Base-by-base conservation (phyloP, 495 filamentous ascomycete genomes). In the Lophiostoma macrostomum region DNA sequence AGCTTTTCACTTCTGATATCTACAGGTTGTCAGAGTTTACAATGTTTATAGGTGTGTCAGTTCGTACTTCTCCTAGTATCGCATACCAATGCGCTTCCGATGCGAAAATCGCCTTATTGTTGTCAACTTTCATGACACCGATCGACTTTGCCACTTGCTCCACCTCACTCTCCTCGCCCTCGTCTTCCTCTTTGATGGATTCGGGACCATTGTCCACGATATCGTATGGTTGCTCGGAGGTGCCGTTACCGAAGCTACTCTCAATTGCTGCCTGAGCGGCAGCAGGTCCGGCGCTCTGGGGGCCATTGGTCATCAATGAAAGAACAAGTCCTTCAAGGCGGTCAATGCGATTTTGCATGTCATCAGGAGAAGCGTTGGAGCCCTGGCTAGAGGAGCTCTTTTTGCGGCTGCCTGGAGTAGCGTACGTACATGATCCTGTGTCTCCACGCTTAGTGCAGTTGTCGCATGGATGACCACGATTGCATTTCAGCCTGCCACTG, bases 331-430 rank as follows among this genome's bases (percentile, higher is more conserved):
- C 87, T 79, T 99, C 93, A 60, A 99, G 72, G 59, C 93, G 84
- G 73, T 99, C 90, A 71, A 99, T 99, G 67, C 93, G 86, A 64
- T 91, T 94, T 72, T 99, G 93, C 93, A 99, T 99, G 69, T 96
- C 93, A 78, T 95, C 91, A 23, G 93, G 82, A 39, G 86, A 76
- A 45, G 79, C 73, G 59, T 75, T 72, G 64, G 80, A 73, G 57
- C 72, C 69, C 48, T 76, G 71, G 50, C 80, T 79, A 48, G 78
- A 70, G 63, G 83, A 82, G 63, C 78, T 82, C 78, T 88, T 94
- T 67, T 87, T 89, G 58, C 91, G 85, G 36, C 74, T 78, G 34
- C 80, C 78, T 18, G 85, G 80, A 53, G 88, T 80, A 27, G 93
- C 93, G 76, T 97, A 99, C 52, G 86, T 87, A 71, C 93, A 99